Conservation (phyloP, 495 filamentous ascomycete genomes). For the Podospora comata region DNA sequence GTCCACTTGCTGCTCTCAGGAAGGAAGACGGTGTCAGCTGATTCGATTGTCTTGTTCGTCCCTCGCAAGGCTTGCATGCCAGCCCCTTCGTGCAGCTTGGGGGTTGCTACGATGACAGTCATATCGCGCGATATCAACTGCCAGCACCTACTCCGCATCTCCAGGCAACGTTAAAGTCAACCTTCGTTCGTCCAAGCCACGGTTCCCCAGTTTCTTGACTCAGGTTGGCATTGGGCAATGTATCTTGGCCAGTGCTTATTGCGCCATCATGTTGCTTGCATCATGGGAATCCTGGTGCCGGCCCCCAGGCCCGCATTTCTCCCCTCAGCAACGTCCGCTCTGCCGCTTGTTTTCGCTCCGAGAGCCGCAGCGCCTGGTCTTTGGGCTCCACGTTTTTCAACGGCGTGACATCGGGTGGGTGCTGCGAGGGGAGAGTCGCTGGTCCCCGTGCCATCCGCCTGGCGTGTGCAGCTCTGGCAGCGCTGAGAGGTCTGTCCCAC, state of each 20-base stretch:
- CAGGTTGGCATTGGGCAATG: background rate
- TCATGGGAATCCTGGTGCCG: background rate
- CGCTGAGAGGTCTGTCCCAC: background rate
- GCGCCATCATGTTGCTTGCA: conserved; percentile 17
- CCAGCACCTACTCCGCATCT: background rate
- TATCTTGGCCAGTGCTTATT: conserved; percentile 12
- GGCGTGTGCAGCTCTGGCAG: conserved; percentile 13
- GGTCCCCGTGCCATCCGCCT: conserved; percentile 12
- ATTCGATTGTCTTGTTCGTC: conserved; percentile 25
- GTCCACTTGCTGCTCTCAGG: conserved; percentile 15
- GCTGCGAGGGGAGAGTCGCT: conserved; percentile 4
- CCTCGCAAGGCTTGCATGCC: conserved; percentile 28
- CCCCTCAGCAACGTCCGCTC: background rate
- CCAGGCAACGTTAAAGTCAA: background rate
- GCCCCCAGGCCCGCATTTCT: background rate
- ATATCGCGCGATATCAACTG: background rate
- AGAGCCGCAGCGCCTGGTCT: background rate
- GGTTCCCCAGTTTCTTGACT: background rate
- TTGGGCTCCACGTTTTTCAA: conserved; percentile 19
- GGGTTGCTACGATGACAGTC: background rate
- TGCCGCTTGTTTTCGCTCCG: background rate
- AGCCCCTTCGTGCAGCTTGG: conserved; percentile 26
- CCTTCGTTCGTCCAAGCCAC: background rate
- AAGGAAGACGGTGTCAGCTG: conserved; percentile 24
- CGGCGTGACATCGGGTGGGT: conserved; percentile 30